Base-by-base conservation (phyloP, 371 early-diverging fungal genomes). In the Saksenaea oblongispora region DNA sequence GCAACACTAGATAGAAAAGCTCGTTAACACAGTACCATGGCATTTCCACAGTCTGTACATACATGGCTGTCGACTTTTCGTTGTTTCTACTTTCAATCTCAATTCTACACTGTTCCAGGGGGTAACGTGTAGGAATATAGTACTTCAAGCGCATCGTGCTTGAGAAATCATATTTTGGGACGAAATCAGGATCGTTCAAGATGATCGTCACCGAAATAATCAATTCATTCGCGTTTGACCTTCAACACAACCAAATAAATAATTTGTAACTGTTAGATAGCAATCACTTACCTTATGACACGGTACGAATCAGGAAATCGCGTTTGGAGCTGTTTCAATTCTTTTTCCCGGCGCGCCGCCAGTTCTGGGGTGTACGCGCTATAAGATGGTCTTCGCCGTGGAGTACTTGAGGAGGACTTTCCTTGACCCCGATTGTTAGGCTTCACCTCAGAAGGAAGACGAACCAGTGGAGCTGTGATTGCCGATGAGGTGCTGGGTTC, bases 51-150 rank as follows among this genome's bases (percentile, higher is more conserved):
- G 7, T 57, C 8, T 28, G 2, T 54, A 54, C 47, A 44, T 76
- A 76, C 78, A 68, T 78, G 34, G 71, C 71, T 39, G 74, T 60
- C 69, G 78, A 80, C 9, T 64, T 58, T 15, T 78, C 80, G n/a
- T 83, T 56, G 3, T 73, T 67, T 27, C 72, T 77, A 26, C 73
- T 76, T 34, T 76, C 82, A 11, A 85, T 59, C 28, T 82, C 82
- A 61, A 87, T 76, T 2, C 67, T 64, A 59, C 85, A 82, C 0
- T 83, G 75, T 15, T 79, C 67, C 4, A 85, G 61, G 44, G 87
- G 87, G 53, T 84, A 87, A 17, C 68, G 34, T 27, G 24, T 59
- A 5, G 87, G 87, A 24, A 87, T 56, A 34, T 71, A 56, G 31
- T 80, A 87, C 59, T 72, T 72, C 22, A 78, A 56, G 27, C 62